These are phyloP conservation scores for Podospora pseudocomata DNA, from an alignment of 495 filamentous ascomycete genomes.

Conservation along the genomic window DNA sequence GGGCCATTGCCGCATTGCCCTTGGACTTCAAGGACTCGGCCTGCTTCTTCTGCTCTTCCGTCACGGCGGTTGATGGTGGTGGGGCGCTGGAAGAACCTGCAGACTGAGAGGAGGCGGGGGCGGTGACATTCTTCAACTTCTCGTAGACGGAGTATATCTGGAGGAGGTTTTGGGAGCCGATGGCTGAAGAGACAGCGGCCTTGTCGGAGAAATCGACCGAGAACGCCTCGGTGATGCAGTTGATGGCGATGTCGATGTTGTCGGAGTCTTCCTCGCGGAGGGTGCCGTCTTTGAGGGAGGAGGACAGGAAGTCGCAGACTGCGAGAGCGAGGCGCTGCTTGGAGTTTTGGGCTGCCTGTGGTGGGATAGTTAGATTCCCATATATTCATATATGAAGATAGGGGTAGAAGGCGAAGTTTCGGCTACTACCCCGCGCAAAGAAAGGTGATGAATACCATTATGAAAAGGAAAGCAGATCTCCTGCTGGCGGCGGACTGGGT, in stretches of 20 bases:
- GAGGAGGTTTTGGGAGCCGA: conserved; percentile 79
- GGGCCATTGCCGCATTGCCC: conserved; percentile 89
- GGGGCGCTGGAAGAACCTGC: conserved; percentile 17
- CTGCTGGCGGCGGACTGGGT: conserved; percentile 1
- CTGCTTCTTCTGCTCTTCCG: conserved; percentile 60
- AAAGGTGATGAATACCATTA: conserved; percentile 6
- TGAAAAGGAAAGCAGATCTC: neutral
- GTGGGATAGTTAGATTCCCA: conserved; percentile 7
- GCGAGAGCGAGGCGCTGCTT: conserved; percentile 97
- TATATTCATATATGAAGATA: neutral
- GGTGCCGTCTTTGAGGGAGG: conserved; percentile 83
- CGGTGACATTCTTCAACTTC: conserved; percentile 64
- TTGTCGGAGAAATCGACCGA: conserved; percentile 80
- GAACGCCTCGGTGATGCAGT: conserved; percentile 93
- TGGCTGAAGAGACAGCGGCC: conserved; percentile 67
- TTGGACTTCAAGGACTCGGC: conserved; percentile 86
- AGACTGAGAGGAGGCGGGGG: conserved; percentile 19
- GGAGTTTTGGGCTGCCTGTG: conserved; percentile 52
- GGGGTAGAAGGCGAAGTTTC: neutral
- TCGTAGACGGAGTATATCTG: conserved; percentile 94
- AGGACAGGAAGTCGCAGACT: conserved; percentile 89
- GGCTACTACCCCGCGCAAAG: neutral
- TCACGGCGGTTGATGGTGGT: conserved; percentile 28
- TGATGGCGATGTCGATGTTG: conserved; percentile 83
- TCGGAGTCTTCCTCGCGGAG: conserved; percentile 82